A percentile compares a stretch with the other conserved stretches of the same genome.
These are phyloP conservation scores for Teratosphaeria gauchensis DNA, from an alignment of 2,329 filamentous ascomycete genomes.

Conservation along the genomic window DNA sequence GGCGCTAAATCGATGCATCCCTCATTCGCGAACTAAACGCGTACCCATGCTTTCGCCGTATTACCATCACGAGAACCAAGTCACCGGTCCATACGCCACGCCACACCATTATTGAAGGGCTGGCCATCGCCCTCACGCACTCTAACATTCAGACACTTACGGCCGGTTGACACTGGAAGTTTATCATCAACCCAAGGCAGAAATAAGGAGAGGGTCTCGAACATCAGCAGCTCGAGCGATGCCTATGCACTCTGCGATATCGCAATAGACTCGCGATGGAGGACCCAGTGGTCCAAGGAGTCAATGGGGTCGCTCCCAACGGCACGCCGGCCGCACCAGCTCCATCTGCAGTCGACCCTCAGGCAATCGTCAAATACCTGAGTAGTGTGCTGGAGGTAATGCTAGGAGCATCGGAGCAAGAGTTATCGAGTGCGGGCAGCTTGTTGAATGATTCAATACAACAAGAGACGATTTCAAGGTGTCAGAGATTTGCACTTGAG, in stretches of 20 bases:
- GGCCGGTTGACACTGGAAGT: background rate
- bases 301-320: constrained; percentile 25
- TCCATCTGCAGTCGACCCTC: constrained; percentile 32
- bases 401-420: constrained; percentile 50
- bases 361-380: constrained; percentile 40
- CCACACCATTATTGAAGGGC: background rate
- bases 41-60: background rate
- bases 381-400: constrained; percentile 39
- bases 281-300: constrained; percentile 27
- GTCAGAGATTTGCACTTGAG: constrained; percentile 81
- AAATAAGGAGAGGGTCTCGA: background rate
- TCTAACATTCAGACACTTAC: background rate
- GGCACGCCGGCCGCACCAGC: constrained; percentile 18
- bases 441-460: constrained; percentile 65
- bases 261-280: constrained; percentile 20
- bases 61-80: background rate
- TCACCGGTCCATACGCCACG: background rate
- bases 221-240: background rate
- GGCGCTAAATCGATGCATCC: background rate
- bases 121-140: background rate
- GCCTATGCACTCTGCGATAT: background rate
- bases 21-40: background rate
- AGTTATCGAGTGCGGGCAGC: constrained; percentile 73
- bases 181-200: background rate
- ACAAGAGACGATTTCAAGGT: constrained; percentile 74